These are phyloP conservation scores for Plasmopara viticola DNA, from an alignment of 352 stramenopile species.

Conservation along the genomic window DNA sequence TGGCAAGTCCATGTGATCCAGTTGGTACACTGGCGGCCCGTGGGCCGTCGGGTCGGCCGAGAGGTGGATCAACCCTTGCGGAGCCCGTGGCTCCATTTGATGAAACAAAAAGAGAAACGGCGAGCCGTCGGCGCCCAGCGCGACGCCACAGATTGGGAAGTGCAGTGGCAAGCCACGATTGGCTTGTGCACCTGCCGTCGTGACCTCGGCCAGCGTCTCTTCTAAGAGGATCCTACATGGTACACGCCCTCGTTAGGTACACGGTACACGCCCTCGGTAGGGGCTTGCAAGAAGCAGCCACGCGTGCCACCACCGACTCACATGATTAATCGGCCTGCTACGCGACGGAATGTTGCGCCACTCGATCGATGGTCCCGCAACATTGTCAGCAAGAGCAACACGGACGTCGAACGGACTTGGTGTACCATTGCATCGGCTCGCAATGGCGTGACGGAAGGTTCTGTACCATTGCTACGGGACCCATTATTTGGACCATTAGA, in stretches of 20 bases:
- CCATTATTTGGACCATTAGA: no score
- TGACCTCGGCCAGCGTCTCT: conserved; percentile 40
- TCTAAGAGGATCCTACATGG: conserved; percentile 44
- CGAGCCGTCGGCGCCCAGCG: conserved; percentile 32
- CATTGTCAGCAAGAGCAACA: conserved; percentile 42
- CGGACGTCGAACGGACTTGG: conserved; percentile 36
- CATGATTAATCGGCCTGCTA: conserved; percentile 44
- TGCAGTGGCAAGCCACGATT: no score
- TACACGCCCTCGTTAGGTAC: conserved; percentile 1
- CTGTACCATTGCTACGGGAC: conserved; percentile 24
- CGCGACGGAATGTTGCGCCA: conserved; percentile 28
- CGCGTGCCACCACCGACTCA: conserved; percentile 1
- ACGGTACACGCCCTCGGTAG: background rate
- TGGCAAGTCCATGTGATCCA: conserved; percentile 33
- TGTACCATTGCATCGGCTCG: conserved; percentile 32
- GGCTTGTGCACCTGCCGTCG: conserved; percentile 27
- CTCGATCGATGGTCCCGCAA: conserved; percentile 31
- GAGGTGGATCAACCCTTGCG: conserved; percentile 32
- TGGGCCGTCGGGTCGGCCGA: conserved; percentile 4
- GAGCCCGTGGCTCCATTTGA: conserved; percentile 40
- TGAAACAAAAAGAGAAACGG: conserved; percentile 45
- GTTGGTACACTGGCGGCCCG: conserved; percentile 10
- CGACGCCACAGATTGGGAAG: conserved; percentile 40
- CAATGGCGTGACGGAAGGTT: conserved; percentile 24
- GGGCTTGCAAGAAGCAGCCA: no score